These are phyloP conservation scores for Neophaeococcomyces aloes DNA, from an alignment of 2,329 filamentous ascomycete species.

Conservation along the genomic window DNA sequence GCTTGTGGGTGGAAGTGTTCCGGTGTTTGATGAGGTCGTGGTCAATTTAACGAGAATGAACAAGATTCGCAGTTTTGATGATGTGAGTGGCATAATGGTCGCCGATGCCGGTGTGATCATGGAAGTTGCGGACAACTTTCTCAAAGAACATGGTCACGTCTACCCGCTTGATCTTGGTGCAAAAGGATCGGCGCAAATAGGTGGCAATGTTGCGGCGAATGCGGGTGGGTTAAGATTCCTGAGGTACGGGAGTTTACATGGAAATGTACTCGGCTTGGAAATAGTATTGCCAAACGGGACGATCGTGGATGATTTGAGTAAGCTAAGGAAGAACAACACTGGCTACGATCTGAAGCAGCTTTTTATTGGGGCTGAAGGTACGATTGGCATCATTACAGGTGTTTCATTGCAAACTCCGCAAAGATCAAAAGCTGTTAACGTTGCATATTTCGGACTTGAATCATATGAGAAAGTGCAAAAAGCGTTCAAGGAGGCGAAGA, in stretches of 20 bases:
- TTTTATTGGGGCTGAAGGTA: slow-evolving; percentile 92
- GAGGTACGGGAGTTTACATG: slow-evolving; percentile 88
- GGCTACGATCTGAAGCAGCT: slow-evolving; percentile 95
- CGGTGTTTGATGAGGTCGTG: slow-evolving; percentile 97
- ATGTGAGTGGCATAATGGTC: slow-evolving; percentile 81
- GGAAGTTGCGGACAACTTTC: slow-evolving; percentile 74
- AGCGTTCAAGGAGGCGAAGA: slow-evolving; percentile 81
- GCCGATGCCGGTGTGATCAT: slow-evolving; percentile 85
- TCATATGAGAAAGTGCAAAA: slow-evolving; percentile 80
- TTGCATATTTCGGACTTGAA: slow-evolving; percentile 84
- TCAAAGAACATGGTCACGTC: slow-evolving; percentile 73
- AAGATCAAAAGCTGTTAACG: slow-evolving; percentile 77
- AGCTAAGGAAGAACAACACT: slow-evolving; percentile 94
- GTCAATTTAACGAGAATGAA: slow-evolving; percentile 87
- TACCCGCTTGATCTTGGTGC: slow-evolving; percentile 96
- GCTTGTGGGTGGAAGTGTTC: slow-evolving; percentile 86
- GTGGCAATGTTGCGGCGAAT: slow-evolving; percentile 92
- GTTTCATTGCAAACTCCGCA: slow-evolving; percentile 84
- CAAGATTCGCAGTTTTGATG: slow-evolving; percentile 80
- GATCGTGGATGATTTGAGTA: slow-evolving; percentile 77
- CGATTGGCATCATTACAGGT: slow-evolving; percentile 85
- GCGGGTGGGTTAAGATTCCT: slow-evolving; percentile 83
- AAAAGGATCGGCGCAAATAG: slow-evolving; percentile 93
- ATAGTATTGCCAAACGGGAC: slow-evolving; percentile 90
- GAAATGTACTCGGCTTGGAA: slow-evolving; percentile 83